Base-by-base conservation (phyloP, 441 rosid genomes). In the Biscutella auriculata region DNA sequence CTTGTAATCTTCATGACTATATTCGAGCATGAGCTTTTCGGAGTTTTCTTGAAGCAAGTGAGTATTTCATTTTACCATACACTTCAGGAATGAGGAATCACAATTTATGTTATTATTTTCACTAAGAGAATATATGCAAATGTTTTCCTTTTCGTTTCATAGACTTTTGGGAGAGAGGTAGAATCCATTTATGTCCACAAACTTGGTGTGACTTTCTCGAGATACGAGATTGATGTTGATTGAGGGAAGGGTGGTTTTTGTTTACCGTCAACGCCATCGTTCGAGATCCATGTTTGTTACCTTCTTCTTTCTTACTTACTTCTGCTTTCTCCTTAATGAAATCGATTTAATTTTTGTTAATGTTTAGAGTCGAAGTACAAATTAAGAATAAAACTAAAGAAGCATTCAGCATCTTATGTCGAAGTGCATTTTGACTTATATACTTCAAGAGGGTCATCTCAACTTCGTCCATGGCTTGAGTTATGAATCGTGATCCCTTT, bases 151-250 rank as follows among this genome's bases (percentile, higher is more conserved):
- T 9, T n/a, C 9, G 35, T 30, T 2, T 37, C 35, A 15, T 69
- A 91, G 94, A 80, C 81, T 3, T 21, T 88, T n/a, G 97, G 98
- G 55, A 68, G 39, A 49, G 92, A 82, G 44, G 67, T 86, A 44
- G 54, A 84, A 42, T 80, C 92, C 21, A 11, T 84, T 57, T 71
- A 81, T 19, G 85, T 82, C 5, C 69, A 79, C 57, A 92, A 78
- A 60, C 76, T 88, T 3, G 83, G 79, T 41, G 66, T 61, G 52
- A 74, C 79, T 34, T 57, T 86, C 57, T 79, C 87, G 2, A 82
- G 73, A 68, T 62, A 77, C 14, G 82, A 84, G 50, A 73, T 88
- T n/a, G n/a, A n/a, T n/a, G n/a, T n/a, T n/a, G n/a, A n/a, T n/a
- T n/a, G n/a, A n/a, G n/a, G n/a, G n/a, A n/a, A n/a, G n/a, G n/a